Percentiles rank a stretch among this genome's conserved stretches.
Conservation (phyloP, 2,329 filamentous ascomycete genomes). For the Fusarium begoniae region DNA sequence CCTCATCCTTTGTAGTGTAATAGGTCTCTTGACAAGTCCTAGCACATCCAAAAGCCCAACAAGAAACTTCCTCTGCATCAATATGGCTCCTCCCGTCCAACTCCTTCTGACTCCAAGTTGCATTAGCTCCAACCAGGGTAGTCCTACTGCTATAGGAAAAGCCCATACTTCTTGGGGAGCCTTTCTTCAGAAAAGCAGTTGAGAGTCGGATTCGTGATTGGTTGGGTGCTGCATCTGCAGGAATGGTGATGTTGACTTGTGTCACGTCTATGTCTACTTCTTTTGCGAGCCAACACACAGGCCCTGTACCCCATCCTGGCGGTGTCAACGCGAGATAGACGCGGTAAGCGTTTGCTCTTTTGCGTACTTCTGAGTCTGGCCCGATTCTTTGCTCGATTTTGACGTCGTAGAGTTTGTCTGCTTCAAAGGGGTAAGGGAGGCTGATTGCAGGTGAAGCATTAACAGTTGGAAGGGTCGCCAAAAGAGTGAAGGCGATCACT, state of each 20-base stretch:
- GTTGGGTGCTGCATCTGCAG: conserved; percentile 34
- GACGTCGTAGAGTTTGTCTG: conserved; percentile 12
- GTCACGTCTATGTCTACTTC: conserved; percentile 15
- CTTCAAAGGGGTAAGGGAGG: conserved; percentile 37
- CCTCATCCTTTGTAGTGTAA: conserved; percentile 24
- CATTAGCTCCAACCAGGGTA: conserved; percentile 29
- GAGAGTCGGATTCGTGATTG: conserved; percentile 27
- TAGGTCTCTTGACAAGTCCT: conserved; percentile 31
- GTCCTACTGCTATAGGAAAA: conserved; percentile 30
- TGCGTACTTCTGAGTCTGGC: conserved; percentile 13
- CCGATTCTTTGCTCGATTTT: conserved; percentile 27
- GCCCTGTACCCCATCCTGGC: conserved; percentile 35
- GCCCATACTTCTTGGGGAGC: conserved; percentile 15
- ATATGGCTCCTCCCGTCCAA: conserved; percentile 31
- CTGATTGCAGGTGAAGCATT: conserved; percentile 18
- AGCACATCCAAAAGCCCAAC: conserved; percentile 31
- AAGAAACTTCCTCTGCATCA: conserved; percentile 28
- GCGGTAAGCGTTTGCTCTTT: conserved; percentile 29
- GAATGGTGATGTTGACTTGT: conserved; percentile 39
- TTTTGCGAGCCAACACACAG: conserved; percentile 35
- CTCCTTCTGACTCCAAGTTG: conserved; percentile 37
- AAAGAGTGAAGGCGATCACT: conserved; percentile 26
- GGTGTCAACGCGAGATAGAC: conserved; percentile 34
- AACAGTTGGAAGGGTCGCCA: conserved; percentile 4
- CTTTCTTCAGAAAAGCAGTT: conserved; percentile 23